Base-by-base conservation (phyloP, 257 asterid species). In the Solanum tarapatanum region DNA sequence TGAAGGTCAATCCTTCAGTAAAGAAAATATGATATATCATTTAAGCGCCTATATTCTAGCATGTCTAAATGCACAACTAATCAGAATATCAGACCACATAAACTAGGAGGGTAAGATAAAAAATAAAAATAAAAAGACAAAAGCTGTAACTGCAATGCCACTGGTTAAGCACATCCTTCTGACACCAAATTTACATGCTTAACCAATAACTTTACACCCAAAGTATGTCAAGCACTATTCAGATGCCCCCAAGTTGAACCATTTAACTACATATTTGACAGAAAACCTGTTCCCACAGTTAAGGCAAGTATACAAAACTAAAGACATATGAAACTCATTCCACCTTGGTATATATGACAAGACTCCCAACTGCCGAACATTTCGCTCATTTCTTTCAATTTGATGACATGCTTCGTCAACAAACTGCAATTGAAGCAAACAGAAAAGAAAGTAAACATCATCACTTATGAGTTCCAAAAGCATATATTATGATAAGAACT, bases 351-450 rank as follows among this genome's bases (percentile, higher is more conserved):
- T 96, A 90, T 92, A 97, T 41, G 97, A 89, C 94, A 97, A 91
- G 76, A 95, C 96, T 89, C 99, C 99, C 21, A 87, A 87, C 91
- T 94, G 98, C 89, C 98, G 93, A 69, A 96, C 95, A 91, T 91
- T 97, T 87, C 95, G 88, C 77, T 95, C 99, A 91, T 93, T 92
- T 90, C 93, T 95, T 92, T 95, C 99, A 73, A 97, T 96, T 89
- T 97, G 99, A 90, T 94, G 99, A 92, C 99, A 97, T 86, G 98
- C 94, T 88, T 96, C 99, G 84, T 97, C 99, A 55, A 97, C 99
- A 88, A 96, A 97, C 99, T 97, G 94, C 90, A 87, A 89, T 10
- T 16, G 86, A 24, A 51, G 62, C 48, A 84, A 26, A 87, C 14
- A 82, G 69, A 69, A 89, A 84, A 82, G 76, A 86, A 62, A 64